Percentiles rank a stretch among this genome's conserved stretches.
Conservation (phyloP, 495 filamentous ascomycete genomes). For the Trichoderma orchidacearum region DNA sequence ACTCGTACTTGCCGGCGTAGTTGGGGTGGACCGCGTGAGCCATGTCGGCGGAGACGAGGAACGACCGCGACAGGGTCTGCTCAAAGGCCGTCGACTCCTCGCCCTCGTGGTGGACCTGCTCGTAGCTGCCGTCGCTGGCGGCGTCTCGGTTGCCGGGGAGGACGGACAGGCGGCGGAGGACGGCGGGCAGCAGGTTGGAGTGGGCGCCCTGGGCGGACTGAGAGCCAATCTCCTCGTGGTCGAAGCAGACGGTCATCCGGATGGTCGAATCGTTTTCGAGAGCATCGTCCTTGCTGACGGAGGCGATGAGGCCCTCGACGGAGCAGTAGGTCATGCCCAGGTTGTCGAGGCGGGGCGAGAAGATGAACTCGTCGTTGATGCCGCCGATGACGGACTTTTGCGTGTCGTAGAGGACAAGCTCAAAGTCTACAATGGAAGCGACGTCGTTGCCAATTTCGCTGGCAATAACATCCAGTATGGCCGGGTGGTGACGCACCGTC, state of each 20-base stretch:
- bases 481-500: constrained; percentile 77
- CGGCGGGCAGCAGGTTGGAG: constrained; percentile 79
- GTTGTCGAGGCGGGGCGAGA: constrained; percentile 86
- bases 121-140: constrained; percentile 33
- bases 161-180: constrained; percentile 77
- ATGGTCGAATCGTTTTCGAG: constrained; percentile 69
- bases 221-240: constrained; percentile 96
- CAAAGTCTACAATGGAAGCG: constrained; percentile 77
- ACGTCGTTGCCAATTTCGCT: constrained; percentile 54
- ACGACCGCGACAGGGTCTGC: constrained; percentile 81
- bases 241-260: constrained; percentile 82
- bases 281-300: constrained; percentile 42
- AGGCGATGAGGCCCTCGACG: constrained; percentile 66
- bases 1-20: constrained; percentile 82
- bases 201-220: constrained; percentile 83
- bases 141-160: constrained; percentile 39
- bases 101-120: constrained; percentile 33
- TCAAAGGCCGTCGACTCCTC: constrained; percentile 72
- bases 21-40: constrained; percentile 92
- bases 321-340: constrained; percentile 89
- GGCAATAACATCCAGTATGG: constrained; percentile 77
- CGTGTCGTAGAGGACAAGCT: constrained; percentile 90
- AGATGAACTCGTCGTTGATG: constrained; percentile 86
- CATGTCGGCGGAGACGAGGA: constrained; percentile 96
- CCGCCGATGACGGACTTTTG: constrained; percentile 83